A percentile compares a stretch with the other conserved stretches of the same genome.
Conservation (phyloP, 257 asterid species). For the Striga asiatica region DNA sequence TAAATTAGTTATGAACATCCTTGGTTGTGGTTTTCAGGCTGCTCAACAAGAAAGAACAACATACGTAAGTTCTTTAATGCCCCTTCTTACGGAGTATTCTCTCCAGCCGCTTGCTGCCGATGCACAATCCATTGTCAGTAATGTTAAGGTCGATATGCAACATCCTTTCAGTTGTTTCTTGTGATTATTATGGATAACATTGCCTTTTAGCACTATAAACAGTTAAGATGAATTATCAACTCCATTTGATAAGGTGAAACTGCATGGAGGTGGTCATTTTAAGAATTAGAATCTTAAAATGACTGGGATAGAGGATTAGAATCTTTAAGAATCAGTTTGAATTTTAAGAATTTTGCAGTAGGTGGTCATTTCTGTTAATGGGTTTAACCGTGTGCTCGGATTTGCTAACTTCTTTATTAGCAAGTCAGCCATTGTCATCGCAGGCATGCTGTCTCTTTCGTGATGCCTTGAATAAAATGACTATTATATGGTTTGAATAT, state of each 20-base stretch:
- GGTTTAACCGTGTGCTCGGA: background rate
- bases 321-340: background rate
- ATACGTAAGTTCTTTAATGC: slow-evolving; percentile 65
- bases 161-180: slow-evolving; percentile 10
- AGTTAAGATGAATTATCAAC: slow-evolving; percentile 14
- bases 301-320: background rate
- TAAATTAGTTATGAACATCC: slow-evolving; percentile 20
- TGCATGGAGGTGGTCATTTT: slow-evolving; percentile 12
- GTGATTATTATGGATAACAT: slow-evolving; percentile 15
- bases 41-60: slow-evolving; percentile 87
- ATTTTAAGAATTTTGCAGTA: background rate
- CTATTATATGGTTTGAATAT: background rate
- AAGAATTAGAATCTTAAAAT: background rate
- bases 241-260: slow-evolving; percentile 3
- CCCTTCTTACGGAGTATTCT: slow-evolving; percentile 93
- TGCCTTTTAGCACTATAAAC: background rate
- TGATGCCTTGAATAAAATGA: background rate
- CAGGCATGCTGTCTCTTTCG: background rate
- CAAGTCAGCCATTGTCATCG: background rate
- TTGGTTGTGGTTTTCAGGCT: slow-evolving; percentile 51
- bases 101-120: slow-evolving; percentile 82
- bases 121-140: slow-evolving; percentile 94
- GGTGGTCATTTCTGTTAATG: slow-evolving; percentile 1
- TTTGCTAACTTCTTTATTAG: background rate
- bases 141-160: slow-evolving; percentile 58